Evolutionary conservation across 805 yeast species (phyloP).

Genomic region (Lipomyces orientalis): DNA sequence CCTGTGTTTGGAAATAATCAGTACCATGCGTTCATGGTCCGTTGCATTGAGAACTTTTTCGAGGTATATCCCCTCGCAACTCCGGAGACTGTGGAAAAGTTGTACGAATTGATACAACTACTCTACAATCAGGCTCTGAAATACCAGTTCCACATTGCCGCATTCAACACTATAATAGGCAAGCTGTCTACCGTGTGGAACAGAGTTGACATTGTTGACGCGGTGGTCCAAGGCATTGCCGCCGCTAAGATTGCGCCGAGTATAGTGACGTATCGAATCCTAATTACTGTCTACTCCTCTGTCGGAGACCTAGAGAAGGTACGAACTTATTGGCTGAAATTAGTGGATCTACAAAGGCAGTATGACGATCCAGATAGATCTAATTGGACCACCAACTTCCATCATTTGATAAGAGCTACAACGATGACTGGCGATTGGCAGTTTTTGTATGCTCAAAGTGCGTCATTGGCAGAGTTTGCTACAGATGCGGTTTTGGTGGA

Average conservation of each 20-base stretch:
- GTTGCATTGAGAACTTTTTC: conserved; percentile 8
- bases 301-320: conserved; percentile 6
- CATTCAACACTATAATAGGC: conserved; percentile 17
- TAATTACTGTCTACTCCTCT: conserved; percentile 11
- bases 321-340: conserved; percentile 14
- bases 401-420: conserved; percentile 23
- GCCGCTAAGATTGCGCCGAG: conserved; percentile 15
- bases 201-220: conserved; percentile 11
- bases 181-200: conserved; percentile 9
- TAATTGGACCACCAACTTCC: conserved; percentile 18
- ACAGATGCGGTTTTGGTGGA: background rate
- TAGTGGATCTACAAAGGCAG: conserved; percentile 12
- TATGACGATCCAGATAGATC: background rate
- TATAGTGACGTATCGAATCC: conserved; percentile 25
- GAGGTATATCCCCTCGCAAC: conserved; percentile 1
- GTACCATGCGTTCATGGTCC: background rate
- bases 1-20: background rate
- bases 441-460: conserved; percentile 15
- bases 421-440: conserved; percentile 19
- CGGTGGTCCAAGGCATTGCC: conserved; percentile 19
- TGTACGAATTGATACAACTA: conserved; percentile 4
- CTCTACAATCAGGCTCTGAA: background rate
- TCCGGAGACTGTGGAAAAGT: background rate
- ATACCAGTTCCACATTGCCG: background rate
- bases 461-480: background rate